Base-by-base conservation (phyloP, 2,329 filamentous ascomycete genomes). In the Sporothrix pseudoabietina region DNA sequence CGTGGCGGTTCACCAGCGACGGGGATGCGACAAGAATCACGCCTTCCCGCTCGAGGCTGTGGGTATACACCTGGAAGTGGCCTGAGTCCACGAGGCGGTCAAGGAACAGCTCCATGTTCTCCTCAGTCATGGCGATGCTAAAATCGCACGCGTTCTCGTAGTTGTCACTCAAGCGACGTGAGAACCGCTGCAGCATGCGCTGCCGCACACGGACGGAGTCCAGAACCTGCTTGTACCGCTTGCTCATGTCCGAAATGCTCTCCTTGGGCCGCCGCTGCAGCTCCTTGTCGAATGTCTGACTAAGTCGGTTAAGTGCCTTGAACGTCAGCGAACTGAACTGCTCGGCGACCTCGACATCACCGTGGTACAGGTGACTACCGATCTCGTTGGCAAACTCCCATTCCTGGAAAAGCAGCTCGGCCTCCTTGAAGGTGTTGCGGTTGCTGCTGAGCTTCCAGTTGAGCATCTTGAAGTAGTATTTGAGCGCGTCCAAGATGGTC, bases 401-500 rank as follows among this genome's bases (percentile, higher is more conserved):
- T 82, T 99, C 96, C 78, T 97, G 94, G 80, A 98, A 97, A 66
- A 99, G 84, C 76, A 99, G 92, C 84, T 99, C 96, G 7, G 96
- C 96, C 81, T 99, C 96, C 80, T 98, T 98, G 87, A 99, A 99
- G 0, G 94, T 98, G 83, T 98, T 99, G 81, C 98, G 98, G 85
- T 98, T 98, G 72, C 94, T 93, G 78, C 92, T 94, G 71, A 99
- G 85, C 82, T 98, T 98, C 94, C 94, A 98, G 80, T 98, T 98
- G 61, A 99, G 86, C 88, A 99, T 94, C 81, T 95, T 96, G 87
- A 99, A 99, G 82, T 99, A 99, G 81, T 97, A 98, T 80, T 95
- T 97, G 77, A 99, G 85, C 0, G 95, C 94, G 78, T 98, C 95
- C 59, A 99, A 83, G 10, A 98, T 93, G 22, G 97, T 93, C 47